Evolutionary conservation across 176 grass and related monocot genomes (phyloP).

Genomic region (Oryza rufipogon): DNA sequence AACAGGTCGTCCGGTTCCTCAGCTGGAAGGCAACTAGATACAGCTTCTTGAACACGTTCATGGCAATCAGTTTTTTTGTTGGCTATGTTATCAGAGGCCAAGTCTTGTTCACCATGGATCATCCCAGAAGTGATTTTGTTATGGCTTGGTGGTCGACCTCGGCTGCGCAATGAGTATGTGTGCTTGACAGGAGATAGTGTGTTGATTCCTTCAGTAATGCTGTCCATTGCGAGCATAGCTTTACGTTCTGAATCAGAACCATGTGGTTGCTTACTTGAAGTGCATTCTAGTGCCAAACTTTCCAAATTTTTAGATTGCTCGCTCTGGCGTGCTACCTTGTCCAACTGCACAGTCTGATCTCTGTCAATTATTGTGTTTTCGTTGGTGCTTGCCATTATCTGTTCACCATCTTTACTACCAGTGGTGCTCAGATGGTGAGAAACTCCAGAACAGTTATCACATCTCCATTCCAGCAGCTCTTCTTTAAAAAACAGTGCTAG

Average conservation of each 20-base stretch:
- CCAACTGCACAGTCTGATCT: constrained; percentile 22
- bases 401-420: constrained; percentile 15
- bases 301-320: constrained; percentile 11
- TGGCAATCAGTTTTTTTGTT: constrained; percentile 29
- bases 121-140: constrained; percentile 2
- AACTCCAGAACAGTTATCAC: constrained; percentile 41
- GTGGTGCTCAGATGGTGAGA: background rate
- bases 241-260: constrained; percentile 39
- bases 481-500: constrained; percentile 12
- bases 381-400: background rate
- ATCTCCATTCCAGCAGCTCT: constrained; percentile 12
- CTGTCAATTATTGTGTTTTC: background rate
- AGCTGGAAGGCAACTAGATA: constrained; percentile 27
- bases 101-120: constrained; percentile 11
- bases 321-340: constrained; percentile 29
- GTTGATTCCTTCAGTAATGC: background rate
- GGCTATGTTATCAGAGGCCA: constrained; percentile 25
- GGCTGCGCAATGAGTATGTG: too few relatives aligned
- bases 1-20: constrained; percentile 15
- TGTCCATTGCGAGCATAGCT: background rate
- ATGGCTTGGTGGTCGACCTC: too few relatives aligned
- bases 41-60: constrained; percentile 38
- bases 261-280: constrained; percentile 24
- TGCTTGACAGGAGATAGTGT: background rate
- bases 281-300: constrained; percentile 29